These are phyloP conservation scores for Aspergillus chevalieri DNA, from an alignment of 2,329 filamentous ascomycete species.

Conservation along the genomic window DNA sequence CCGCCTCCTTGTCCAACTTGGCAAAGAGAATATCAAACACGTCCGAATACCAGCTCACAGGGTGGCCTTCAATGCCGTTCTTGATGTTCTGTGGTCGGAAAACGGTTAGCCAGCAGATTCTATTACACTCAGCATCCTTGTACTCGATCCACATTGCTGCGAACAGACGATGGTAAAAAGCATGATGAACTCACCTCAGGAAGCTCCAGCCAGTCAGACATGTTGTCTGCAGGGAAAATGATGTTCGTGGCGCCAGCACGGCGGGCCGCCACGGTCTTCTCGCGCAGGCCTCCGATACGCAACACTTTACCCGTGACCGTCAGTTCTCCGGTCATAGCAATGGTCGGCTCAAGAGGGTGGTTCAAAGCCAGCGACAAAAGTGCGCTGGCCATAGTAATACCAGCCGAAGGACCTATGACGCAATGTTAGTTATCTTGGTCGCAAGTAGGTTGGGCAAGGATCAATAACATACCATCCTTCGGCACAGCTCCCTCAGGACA, in stretches of 20 bases:
- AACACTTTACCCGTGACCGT: constrained; percentile 96
- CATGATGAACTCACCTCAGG: constrained; percentile 68
- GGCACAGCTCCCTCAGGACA: constrained; percentile 93
- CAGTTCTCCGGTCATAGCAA: constrained; percentile 97
- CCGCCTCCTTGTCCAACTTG: constrained; percentile 64
- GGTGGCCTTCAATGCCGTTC: constrained; percentile 83
- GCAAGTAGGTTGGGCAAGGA: background rate
- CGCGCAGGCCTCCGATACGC: constrained; percentile 83
- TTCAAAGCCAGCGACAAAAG: constrained; percentile 80
- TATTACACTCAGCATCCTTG: background rate
- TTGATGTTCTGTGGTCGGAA: constrained; percentile 76
- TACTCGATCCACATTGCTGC: too few species aligned
- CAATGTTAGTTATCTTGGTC: constrained; percentile 7
- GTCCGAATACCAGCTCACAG: constrained; percentile 88
- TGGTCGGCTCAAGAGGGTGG: constrained; percentile 68
- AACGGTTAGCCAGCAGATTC: constrained; percentile 13
- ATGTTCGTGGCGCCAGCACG: constrained; percentile 88
- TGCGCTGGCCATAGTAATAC: constrained; percentile 97
- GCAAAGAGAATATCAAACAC: constrained; percentile 91
- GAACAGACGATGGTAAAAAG: background rate
- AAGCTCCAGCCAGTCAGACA: constrained; percentile 94
- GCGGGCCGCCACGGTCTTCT: constrained; percentile 95
- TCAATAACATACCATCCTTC: constrained; percentile 62
- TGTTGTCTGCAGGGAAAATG: constrained; percentile 91
- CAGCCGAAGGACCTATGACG: constrained; percentile 63